Evolutionary conservation across 2,329 filamentous ascomycete genomes (phyloP).

Genomic region (Trichoderma aggressivum): DNA sequence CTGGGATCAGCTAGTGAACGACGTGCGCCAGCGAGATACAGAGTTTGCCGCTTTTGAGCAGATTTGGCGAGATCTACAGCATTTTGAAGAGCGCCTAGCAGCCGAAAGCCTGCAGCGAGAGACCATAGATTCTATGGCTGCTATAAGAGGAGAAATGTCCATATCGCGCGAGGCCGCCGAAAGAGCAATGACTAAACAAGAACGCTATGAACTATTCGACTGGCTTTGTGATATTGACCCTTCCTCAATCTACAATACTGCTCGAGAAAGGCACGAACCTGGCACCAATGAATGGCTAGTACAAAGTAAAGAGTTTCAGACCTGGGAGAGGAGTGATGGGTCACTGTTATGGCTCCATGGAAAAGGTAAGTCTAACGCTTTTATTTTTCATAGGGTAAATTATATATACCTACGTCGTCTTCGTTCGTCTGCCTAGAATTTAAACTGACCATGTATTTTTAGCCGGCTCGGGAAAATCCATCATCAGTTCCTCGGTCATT

Average conservation of each 20-base stretch:
- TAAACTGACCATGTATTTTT: neutral
- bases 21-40: neutral
- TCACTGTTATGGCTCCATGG: neutral
- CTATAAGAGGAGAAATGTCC: neutral
- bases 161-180: neutral
- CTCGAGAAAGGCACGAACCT: neutral
- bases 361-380: neutral
- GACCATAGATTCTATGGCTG: neutral
- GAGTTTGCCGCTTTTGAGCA: neutral
- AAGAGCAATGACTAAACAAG: neutral
- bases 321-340: neutral
- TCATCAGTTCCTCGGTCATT: neutral
- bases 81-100: neutral
- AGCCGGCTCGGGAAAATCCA: neutral
- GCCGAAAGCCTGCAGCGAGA: neutral
- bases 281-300: neutral
- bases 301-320: neutral
- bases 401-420: too few species aligned
- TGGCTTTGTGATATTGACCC: neutral
- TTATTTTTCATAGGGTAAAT: too few species aligned
- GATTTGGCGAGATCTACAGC: neutral
- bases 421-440: accelerated
- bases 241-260: neutral
- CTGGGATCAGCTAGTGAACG: neutral
- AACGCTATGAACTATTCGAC: neutral